phyloP scores from a whole-genome alignment of 352 stramenopile species.

The Phytopythium montanum region DNA sequence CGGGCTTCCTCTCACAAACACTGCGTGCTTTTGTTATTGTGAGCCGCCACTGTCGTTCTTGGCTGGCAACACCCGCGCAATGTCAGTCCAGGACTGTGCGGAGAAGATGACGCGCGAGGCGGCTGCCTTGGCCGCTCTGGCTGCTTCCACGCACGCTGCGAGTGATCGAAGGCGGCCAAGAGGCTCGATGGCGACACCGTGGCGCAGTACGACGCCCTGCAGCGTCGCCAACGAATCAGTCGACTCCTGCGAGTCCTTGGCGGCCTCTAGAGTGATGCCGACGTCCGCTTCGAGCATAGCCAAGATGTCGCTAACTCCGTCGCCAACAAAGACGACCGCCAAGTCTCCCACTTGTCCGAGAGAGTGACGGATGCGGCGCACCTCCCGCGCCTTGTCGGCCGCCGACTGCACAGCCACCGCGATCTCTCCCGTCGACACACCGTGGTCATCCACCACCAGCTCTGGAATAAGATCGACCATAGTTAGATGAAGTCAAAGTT shows the following conservation, averaged over 20 bases:
- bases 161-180: conserved; percentile 15
- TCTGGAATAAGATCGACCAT: conserved; percentile 36
- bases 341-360: neutral
- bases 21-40: neutral
- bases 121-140: neutral
- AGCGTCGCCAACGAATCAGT: conserved; percentile 11
- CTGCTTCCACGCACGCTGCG: conserved; percentile 10
- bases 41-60: neutral
- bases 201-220: conserved; percentile 20
- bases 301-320: conserved; percentile 65
- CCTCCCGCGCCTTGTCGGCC: conserved; percentile 40
- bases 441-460: conserved; percentile 31
- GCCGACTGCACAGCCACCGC: conserved; percentile 48
- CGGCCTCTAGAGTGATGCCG: conserved; percentile 30
- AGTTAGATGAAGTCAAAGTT: too few relatives aligned
- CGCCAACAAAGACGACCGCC: conserved; percentile 52
- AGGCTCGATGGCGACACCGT: conserved; percentile 28
- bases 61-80: conserved; percentile 4
- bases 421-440: conserved; percentile 51
- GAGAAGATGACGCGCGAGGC: conserved; percentile 24
- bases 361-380: conserved; percentile 16
- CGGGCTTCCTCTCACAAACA: neutral
- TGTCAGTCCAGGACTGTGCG: conserved; percentile 19
- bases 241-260: neutral
- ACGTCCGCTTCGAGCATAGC: conserved; percentile 62